Base-by-base conservation (phyloP, 345 rosid genomes). In the Viola odorata region DNA sequence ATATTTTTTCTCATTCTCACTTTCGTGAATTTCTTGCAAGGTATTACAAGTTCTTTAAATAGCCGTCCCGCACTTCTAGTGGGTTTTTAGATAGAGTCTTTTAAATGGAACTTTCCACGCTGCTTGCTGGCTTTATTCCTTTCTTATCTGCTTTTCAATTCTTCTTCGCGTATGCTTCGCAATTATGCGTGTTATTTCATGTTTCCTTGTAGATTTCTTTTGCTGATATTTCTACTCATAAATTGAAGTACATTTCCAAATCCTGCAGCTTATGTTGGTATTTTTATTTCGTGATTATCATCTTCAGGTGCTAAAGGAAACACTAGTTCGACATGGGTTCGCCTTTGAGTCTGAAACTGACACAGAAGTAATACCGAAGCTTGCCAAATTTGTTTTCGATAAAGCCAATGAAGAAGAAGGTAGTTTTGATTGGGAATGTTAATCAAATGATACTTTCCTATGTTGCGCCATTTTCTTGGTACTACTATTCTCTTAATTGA, bases 321-420 rank as follows among this genome's bases (percentile, higher is more conserved):
- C 85, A 5, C 69, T 92, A 51, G 73, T 81, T 37, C 84, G 85
- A 48, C 98, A 92, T 77, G 96, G 98, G 12, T 92, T 84, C 77
- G 78, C 78, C 39, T 92, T 92, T 74, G 91, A 85, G 60, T 92
- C 98, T 55, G 96, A 92, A 40, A 92, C 94, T 37, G 98, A 89
- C 75, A 87, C 94, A 3, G 98, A 92, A 87, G 96, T 92, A 51
- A 92, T 89, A 72, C 96, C 98, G 7, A 89, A 92, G 82, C 96
- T 92, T 65, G 96, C 87, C 65, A 85, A 92, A 70, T 89, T 77
- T 62, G 91, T 92, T 63, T 92, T 82, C 66, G 98, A 92, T 66
- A 84, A 84, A 72, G 95, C 96, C 63, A 84, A 73, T 75, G 96
- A 87, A 73, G 87, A 32, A 45, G 87, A 87, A 83, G 91, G 95